Evolutionary conservation across 257 asterid genomes (phyloP).

Genomic region (Primulina eburnea): DNA sequence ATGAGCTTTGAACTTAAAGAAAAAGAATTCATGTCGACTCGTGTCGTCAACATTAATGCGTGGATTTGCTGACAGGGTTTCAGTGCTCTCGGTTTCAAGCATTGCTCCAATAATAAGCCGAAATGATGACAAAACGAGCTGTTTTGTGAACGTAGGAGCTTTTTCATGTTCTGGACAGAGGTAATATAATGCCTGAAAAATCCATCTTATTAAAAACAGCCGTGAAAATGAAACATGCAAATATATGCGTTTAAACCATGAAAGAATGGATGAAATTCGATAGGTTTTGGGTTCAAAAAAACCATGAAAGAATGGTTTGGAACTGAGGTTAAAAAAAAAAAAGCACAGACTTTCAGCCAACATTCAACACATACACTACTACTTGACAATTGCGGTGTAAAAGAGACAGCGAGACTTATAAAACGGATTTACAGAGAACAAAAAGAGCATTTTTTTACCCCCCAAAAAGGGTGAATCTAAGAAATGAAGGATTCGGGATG

Average conservation of each 20-base stretch:
- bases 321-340: too few relatives aligned
- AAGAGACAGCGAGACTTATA: too few relatives aligned
- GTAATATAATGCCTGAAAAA: too few relatives aligned
- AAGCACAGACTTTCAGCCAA: too few relatives aligned
- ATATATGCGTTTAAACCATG: too few relatives aligned
- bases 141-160: slow-evolving; percentile 15
- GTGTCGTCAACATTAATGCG: slow-evolving; percentile 41
- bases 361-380: too few relatives aligned
- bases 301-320: slow-evolving; percentile 4
- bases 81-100: slow-evolving; percentile 44
- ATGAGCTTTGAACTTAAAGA: slow-evolving; percentile 56
- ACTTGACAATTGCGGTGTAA: too few relatives aligned
- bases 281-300: too few relatives aligned
- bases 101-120: slow-evolving; percentile 41
- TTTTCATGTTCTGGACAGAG: background rate
- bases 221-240: background rate
- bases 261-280: too few relatives aligned
- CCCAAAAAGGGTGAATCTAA: background rate
- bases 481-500: slow-evolving; percentile 18
- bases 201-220: background rate
- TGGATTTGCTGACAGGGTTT: slow-evolving; percentile 60
- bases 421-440: too few relatives aligned
- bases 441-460: too few relatives aligned
- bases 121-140: slow-evolving; percentile 22
- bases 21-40: slow-evolving; percentile 28